Evolutionary conservation across 768 basidiomycete species (phyloP).

Genomic region (Cantharellus anzutake): DNA sequence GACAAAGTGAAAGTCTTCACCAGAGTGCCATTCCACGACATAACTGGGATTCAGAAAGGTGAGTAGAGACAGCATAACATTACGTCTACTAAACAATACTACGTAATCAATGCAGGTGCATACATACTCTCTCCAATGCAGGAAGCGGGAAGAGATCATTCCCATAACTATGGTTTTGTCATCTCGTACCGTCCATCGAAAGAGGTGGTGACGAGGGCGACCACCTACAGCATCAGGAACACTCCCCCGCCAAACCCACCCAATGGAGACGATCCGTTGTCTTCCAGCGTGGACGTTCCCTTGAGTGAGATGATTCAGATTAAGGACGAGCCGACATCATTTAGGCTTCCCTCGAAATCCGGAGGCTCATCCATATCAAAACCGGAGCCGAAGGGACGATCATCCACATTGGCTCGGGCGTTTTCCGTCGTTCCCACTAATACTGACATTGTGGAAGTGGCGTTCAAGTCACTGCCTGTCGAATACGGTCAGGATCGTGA

Average conservation of each 20-base stretch:
- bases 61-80: slow-evolving; percentile 1
- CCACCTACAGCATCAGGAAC: slow-evolving; percentile 77
- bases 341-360: background rate
- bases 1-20: slow-evolving; percentile 84
- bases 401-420: background rate
- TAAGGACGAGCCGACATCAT: slow-evolving; percentile 12
- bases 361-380: background rate
- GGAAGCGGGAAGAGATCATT: slow-evolving; percentile 72
- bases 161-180: slow-evolving; percentile 77
- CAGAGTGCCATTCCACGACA: slow-evolving; percentile 69
- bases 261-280: background rate
- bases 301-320: too few species aligned
- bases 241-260: background rate
- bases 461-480: slow-evolving; percentile 66
- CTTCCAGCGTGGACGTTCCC: background rate
- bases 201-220: slow-evolving; percentile 47
- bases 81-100: background rate
- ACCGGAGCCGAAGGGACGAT: background rate
- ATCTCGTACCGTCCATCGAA: slow-evolving; percentile 58
- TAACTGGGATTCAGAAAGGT: slow-evolving; percentile 67
- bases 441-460: slow-evolving; percentile 18
- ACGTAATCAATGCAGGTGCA: slow-evolving; percentile 34
- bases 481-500: slow-evolving; percentile 29
- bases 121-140: slow-evolving; percentile 91
- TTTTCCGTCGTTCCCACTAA: background rate